phyloP scores from a whole-genome alignment of 2,329 filamentous ascomycete species.

The Arthrobotrys pseudoclavata region DNA sequence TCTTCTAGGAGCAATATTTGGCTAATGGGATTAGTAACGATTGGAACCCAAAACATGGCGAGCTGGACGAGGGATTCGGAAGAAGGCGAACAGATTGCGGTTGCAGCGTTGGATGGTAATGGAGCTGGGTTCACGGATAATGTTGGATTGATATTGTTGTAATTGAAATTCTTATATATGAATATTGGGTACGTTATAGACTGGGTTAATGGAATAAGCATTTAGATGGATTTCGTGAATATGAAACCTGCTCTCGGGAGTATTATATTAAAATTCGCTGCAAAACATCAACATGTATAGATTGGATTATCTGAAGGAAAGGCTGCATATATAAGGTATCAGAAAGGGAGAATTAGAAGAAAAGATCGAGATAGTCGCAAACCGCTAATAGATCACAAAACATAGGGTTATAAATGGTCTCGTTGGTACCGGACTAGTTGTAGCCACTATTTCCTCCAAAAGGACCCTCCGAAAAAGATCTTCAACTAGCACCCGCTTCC shows the following conservation, averaged over 20 bases:
- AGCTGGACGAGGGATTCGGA: slow-evolving; percentile 28
- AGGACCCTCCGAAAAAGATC: background rate
- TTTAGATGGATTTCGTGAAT: background rate
- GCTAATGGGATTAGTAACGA: slow-evolving; percentile 55
- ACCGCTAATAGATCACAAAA: background rate
- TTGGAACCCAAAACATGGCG: slow-evolving; percentile 48
- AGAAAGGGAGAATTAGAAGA: background rate
- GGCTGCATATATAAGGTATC: background rate
- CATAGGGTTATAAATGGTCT: background rate
- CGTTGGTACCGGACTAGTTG: background rate
- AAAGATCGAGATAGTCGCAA: background rate
- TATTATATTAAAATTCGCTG: background rate
- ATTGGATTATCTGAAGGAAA: background rate
- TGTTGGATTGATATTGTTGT: slow-evolving; percentile 49
- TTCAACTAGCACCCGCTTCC: slow-evolving; percentile 52
- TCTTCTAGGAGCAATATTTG: slow-evolving; percentile 51
- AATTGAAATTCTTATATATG: background rate
- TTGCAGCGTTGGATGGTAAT: slow-evolving; percentile 46
- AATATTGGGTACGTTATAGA: slow-evolving; percentile 16
- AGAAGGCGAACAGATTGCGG: slow-evolving; percentile 29
- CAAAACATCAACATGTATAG: background rate
- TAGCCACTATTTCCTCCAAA: no score
- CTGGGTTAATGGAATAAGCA: background rate
- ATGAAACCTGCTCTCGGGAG: no score
- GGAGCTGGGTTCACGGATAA: slow-evolving; percentile 46